Evolutionary conservation across 176 grass and related monocot species (phyloP).

Genomic region (Miscanthus lutarioriparius): DNA sequence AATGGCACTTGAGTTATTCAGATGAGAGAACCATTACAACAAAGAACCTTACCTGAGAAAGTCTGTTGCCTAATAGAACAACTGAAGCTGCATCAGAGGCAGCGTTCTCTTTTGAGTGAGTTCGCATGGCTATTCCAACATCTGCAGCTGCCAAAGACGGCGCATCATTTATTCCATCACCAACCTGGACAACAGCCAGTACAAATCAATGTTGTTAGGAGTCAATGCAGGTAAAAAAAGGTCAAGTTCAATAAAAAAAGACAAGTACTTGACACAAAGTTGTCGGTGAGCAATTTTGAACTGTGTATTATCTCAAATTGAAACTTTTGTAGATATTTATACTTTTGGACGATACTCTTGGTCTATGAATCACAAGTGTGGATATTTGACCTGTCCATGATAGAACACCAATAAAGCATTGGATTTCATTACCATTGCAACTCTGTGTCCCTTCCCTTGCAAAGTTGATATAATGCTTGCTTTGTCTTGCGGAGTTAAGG

Average conservation of each 20-base stretch:
- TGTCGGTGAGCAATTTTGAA: background rate
- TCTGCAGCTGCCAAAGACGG: conserved; percentile 90
- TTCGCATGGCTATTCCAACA: conserved; percentile 88
- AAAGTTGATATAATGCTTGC: conserved; percentile 78
- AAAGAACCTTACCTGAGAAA: conserved; percentile 62
- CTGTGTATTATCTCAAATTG: background rate
- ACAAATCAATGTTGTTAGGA: background rate
- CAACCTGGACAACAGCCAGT: conserved; percentile 58
- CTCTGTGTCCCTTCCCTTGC: conserved; percentile 61
- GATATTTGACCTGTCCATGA: background rate
- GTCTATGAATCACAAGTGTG: background rate
- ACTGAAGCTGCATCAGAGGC: conserved; percentile 93
- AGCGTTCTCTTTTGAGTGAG: conserved; percentile 80
- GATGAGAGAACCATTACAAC: background rate
- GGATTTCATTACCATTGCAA: conserved; percentile 78
- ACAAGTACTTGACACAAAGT: background rate
- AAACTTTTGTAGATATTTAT: too few species aligned
- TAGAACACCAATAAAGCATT: background rate
- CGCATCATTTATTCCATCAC: conserved; percentile 94
- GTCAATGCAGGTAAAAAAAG: background rate
- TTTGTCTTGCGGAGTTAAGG: conserved; percentile 79
- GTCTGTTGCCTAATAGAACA: conserved; percentile 81
- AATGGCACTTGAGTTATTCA: background rate
- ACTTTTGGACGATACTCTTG: background rate
- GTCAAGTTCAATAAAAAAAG: background rate